Evolutionary conservation across 2,329 filamentous ascomycete species (phyloP).

Genomic region (Verticillium albo-atrum): DNA sequence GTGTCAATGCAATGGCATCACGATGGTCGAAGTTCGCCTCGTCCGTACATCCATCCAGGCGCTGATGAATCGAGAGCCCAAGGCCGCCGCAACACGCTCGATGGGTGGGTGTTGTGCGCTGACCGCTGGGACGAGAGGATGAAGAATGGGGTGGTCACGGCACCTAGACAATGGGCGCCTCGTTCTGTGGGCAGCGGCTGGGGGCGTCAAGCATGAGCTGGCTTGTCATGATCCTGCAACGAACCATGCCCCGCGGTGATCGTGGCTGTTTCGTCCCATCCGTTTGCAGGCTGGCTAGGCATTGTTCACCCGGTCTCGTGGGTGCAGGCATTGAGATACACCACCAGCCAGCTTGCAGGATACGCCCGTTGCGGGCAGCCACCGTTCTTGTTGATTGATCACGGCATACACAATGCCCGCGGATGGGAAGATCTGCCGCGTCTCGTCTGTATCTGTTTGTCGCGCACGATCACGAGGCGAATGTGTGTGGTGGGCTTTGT

Average conservation of each 20-base stretch:
- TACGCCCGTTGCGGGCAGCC: not conserved
- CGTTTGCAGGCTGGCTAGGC: slow-evolving; percentile 5
- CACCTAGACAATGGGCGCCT: not conserved
- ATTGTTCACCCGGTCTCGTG: not conserved
- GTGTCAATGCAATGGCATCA: not conserved
- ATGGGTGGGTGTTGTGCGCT: not conserved
- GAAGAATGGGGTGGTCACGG: not conserved
- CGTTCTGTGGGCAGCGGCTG: not conserved
- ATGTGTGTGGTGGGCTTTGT: no score
- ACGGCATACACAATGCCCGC: not conserved
- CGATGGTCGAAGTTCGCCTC: not conserved
- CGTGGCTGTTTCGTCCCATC: slow-evolving; percentile 9
- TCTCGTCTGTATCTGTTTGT: not conserved
- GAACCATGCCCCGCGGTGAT: slow-evolving; percentile 6
- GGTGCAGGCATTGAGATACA: not conserved
- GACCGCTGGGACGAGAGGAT: not conserved
- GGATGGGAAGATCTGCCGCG: not conserved
- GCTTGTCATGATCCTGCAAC: slow-evolving; percentile 12
- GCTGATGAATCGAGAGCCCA: not conserved
- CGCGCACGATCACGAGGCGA: not conserved
- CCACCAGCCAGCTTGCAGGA: not conserved
- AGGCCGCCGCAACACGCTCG: not conserved
- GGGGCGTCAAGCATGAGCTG: not conserved
- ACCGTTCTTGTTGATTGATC: not conserved
- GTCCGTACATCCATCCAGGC: not conserved